Conservation (phyloP, 345 rosid genomes). For the Isatis tinctoria region DNA sequence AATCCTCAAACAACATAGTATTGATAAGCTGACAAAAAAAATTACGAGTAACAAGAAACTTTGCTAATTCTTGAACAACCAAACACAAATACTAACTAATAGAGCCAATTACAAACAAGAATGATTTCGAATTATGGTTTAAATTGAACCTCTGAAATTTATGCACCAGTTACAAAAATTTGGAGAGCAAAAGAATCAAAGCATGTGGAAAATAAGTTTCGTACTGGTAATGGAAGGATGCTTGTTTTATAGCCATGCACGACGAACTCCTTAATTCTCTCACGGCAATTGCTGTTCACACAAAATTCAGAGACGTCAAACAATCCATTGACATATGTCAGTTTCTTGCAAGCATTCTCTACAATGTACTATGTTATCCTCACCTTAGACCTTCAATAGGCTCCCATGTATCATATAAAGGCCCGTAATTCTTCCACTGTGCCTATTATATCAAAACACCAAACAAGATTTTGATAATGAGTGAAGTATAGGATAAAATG, state of each 20-base stretch:
- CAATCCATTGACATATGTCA: background rate
- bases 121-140: background rate
- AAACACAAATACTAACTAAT: background rate
- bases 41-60: background rate
- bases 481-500: no score
- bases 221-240: conserved; percentile 62
- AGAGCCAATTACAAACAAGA: background rate
- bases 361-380: background rate
- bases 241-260: conserved; percentile 38
- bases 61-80: background rate
- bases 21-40: background rate
- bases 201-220: conserved; percentile 5
- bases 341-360: background rate
- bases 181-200: background rate
- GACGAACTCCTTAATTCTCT: conserved; percentile 49
- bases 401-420: conserved; percentile 62
- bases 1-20: background rate
- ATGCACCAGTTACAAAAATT: background rate
- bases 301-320: background rate
- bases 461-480: no score
- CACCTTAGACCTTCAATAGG: conserved; percentile 58
- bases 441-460: no score
- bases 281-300: conserved; percentile 42
- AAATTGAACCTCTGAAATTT: background rate
- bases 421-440: conserved; percentile 56